Percentiles rank a stretch among this genome's conserved stretches.
These are phyloP conservation scores for Leccinum disarticulatum DNA, from an alignment of 768 basidiomycete genomes.

Conservation along the genomic window DNA sequence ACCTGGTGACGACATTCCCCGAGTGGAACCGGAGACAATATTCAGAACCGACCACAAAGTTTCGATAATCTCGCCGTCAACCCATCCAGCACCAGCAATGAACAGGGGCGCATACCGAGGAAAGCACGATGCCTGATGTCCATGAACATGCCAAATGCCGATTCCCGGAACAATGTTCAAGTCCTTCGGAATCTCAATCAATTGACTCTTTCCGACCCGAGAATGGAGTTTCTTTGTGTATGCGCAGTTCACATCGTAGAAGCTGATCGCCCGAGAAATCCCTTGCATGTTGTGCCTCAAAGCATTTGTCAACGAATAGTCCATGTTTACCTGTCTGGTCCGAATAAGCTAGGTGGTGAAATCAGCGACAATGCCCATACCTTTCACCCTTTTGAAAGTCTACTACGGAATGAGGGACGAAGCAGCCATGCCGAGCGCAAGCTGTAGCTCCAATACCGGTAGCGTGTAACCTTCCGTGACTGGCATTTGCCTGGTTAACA, in stretches of 20 bases:
- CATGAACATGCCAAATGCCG: constrained; percentile 29
- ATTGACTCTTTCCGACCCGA: neutral
- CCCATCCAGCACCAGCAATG: neutral
- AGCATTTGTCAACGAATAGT: neutral
- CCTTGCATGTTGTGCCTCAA: neutral
- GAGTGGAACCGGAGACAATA: neutral
- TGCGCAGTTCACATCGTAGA: constrained; percentile 11
- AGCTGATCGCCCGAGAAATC: neutral
- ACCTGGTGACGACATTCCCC: neutral
- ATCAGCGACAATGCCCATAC: neutral
- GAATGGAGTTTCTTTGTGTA: constrained; percentile 3
- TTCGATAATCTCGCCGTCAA: neutral
- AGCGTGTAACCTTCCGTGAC: neutral
- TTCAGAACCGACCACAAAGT: constrained; percentile 2
- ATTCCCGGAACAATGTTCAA: constrained; percentile 17
- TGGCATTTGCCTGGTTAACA: constrained; percentile 1
- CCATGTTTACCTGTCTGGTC: constrained; percentile 12
- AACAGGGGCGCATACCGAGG: neutral
- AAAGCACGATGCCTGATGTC: constrained; percentile 25
- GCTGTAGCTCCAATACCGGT: constrained; percentile 1
- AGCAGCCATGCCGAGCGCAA: neutral
- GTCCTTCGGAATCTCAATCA: neutral
- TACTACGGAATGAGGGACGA: constrained; percentile 28
- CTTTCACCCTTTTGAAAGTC: constrained; percentile 12
- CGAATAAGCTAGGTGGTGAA: neutral